A percentile compares a stretch with the other conserved stretches of the same genome.
Evolutionary conservation across 2,329 filamentous ascomycete species (phyloP).

Genomic region (Alternaria consortialis): DNA sequence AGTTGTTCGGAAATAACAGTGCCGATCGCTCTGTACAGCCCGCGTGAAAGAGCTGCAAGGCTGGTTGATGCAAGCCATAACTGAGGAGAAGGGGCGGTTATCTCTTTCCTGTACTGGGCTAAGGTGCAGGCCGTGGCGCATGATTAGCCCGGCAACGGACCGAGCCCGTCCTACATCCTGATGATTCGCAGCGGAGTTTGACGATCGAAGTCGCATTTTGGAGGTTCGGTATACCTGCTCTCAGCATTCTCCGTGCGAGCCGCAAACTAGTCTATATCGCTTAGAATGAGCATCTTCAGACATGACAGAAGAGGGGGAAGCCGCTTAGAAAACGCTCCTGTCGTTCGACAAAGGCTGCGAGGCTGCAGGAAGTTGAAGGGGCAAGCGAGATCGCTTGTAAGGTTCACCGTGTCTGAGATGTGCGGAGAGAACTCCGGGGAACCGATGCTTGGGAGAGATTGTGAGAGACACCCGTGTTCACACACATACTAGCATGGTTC

Average conservation of each 20-base stretch:
- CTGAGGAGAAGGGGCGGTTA: background rate
- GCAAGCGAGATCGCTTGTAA: conserved; percentile 1
- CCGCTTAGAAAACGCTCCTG: conserved; percentile 1
- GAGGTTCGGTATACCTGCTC: background rate
- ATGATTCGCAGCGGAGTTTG: background rate
- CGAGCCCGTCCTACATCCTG: conserved; percentile 8
- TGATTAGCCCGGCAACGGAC: conserved; percentile 18
- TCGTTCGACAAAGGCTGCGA: background rate
- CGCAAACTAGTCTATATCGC: background rate
- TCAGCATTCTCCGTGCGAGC: background rate
- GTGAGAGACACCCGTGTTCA: background rate
- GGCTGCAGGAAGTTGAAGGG: background rate
- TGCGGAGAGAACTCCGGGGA: background rate
- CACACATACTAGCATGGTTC: background rate
- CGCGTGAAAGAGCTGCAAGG: background rate
- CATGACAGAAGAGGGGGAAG: background rate
- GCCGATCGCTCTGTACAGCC: background rate
- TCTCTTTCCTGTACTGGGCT: background rate
- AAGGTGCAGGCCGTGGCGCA: background rate
- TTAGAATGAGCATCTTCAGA: background rate
- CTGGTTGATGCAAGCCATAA: conserved; percentile 2
- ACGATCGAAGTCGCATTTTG: background rate
- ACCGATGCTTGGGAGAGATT: background rate
- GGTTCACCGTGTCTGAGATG: background rate
- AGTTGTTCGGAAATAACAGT: background rate